phyloP scores from a whole-genome alignment of 192 early-diverging fungal species.

The Entrophospora sp. region DNA sequence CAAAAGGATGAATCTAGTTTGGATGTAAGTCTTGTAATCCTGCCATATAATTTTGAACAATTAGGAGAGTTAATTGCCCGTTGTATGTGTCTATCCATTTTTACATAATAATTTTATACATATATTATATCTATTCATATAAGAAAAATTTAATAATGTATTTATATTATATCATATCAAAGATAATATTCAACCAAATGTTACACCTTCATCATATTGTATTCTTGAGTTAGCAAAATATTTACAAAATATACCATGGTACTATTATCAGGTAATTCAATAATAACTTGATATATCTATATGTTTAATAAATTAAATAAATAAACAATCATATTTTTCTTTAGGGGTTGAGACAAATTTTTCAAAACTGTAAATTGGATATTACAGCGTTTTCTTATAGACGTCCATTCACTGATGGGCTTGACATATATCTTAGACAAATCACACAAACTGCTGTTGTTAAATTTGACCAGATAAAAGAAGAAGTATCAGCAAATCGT shows the following conservation, averaged over 20 bases:
- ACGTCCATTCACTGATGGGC: neutral
- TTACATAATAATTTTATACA: too few species aligned
- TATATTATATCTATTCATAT: too few species aligned
- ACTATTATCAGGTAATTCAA: conserved; percentile 6
- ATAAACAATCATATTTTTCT: too few species aligned
- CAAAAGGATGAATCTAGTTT: neutral
- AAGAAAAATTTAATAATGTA: neutral
- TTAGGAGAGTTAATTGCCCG: neutral
- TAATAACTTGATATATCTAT: too few species aligned
- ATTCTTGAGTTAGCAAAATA: neutral
- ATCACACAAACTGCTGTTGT: neutral
- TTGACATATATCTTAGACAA: neutral
- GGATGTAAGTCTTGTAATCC: conserved; percentile 1
- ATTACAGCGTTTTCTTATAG: too few species aligned
- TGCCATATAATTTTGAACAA: neutral
- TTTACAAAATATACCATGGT: neutral
- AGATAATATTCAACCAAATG: neutral
- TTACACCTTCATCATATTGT: neutral
- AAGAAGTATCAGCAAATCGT: neutral
- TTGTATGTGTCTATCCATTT: too few species aligned
- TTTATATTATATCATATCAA: neutral
- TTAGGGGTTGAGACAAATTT: too few species aligned
- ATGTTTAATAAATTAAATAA: too few species aligned
- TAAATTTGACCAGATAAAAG: neutral
- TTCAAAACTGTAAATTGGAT: too few species aligned